phyloP scores from a whole-genome alignment of 306 rosid species.

The Bauhinia variegata region DNA sequence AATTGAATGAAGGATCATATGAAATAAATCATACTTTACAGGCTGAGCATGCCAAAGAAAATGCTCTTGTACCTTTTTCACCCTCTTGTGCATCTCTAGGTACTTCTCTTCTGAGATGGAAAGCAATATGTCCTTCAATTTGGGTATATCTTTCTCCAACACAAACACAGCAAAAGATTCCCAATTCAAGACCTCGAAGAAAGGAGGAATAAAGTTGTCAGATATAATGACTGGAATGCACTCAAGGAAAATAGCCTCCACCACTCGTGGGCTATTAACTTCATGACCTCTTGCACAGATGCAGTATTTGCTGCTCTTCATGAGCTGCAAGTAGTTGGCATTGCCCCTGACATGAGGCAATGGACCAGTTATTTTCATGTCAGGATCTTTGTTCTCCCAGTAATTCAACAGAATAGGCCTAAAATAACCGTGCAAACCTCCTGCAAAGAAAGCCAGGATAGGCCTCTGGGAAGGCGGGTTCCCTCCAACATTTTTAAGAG shows the following conservation, averaged over 20 bases:
- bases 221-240: conserved; percentile 93
- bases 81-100: conserved; percentile 74
- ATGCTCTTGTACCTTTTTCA: conserved; percentile 80
- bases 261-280: conserved; percentile 92
- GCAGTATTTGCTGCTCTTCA: conserved; percentile 93
- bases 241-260: conserved; percentile 79
- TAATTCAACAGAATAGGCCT: conserved; percentile 69
- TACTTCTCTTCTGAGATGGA: conserved; percentile 75
- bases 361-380: conserved; percentile 71
- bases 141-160: conserved; percentile 68
- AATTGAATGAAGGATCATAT: conserved; percentile 88
- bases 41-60: conserved; percentile 90
- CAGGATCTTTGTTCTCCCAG: conserved; percentile 89
- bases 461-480: conserved; percentile 73
- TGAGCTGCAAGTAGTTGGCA: conserved; percentile 56
- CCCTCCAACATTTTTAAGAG: conserved; percentile 71
- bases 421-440: conserved; percentile 79
- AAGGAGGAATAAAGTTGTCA: conserved; percentile 92
- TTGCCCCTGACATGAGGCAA: conserved; percentile 63
- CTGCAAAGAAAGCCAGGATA: conserved; percentile 82
- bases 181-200: conserved; percentile 84
- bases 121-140: conserved; percentile 73
- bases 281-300: conserved; percentile 93
- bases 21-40: conserved; percentile 84
- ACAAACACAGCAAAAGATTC: conserved; percentile 90